Conservation (phyloP, 2,329 filamentous ascomycete genomes). For the Coleophoma cylindrospora region DNA sequence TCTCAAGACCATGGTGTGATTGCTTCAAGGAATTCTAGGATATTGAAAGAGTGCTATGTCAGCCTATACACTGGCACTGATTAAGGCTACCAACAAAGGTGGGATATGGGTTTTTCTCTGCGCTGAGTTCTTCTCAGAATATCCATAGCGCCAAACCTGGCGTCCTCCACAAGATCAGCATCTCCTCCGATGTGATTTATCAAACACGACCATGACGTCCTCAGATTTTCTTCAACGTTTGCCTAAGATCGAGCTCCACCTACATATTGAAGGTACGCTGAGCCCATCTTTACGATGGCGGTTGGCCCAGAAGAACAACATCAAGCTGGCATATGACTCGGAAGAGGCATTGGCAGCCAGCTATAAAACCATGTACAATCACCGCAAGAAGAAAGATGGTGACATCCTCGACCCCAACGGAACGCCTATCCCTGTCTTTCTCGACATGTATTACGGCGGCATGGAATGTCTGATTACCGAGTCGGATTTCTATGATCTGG, state of each 20-base stretch:
- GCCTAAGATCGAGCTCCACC: conserved; percentile 76
- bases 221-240: conserved; percentile 29
- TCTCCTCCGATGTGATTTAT: too few relatives aligned
- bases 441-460: conserved; percentile 71
- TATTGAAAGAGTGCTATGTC: too few relatives aligned
- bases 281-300: conserved; percentile 63
- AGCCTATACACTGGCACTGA: too few relatives aligned
- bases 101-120: too few relatives aligned
- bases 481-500: conserved; percentile 66
- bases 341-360: neutral
- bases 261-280: conserved; percentile 72
- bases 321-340: conserved; percentile 35
- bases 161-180: too few relatives aligned
- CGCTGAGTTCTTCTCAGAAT: too few relatives aligned
- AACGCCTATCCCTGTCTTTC: conserved; percentile 37
- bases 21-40: too few relatives aligned
- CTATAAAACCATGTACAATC: conserved; percentile 14
- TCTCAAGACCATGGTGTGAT: too few relatives aligned
- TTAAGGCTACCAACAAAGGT: too few relatives aligned
- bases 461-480: conserved; percentile 61
- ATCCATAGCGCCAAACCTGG: too few relatives aligned
- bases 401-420: conserved; percentile 1
- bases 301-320: conserved; percentile 59
- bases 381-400: conserved; percentile 22
- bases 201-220: neutral